Evolutionary conservation across 371 early-diverging fungal species (phyloP), one percentile per base, ranked within the genome.

Genomic region (Thermomucor indicae-seudaticae): DNA sequence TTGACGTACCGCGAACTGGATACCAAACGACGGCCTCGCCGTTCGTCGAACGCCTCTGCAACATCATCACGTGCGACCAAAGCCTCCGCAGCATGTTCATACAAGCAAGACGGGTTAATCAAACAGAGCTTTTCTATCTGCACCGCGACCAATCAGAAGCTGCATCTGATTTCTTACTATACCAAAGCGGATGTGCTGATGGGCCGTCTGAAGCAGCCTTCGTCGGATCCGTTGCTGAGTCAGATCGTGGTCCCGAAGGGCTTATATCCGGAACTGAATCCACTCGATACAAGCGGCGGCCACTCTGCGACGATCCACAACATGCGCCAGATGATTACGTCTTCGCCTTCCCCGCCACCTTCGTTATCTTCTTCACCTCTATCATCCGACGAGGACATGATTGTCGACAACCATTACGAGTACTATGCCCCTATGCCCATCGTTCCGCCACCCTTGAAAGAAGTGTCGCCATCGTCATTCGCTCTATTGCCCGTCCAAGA

Each of bases 141-240:
- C 49, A 92, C 91, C 2, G 74, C 81, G 43, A 82, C 82, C 40
- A 84, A 86, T 58, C 84, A 85, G 60, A 90, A 87, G 64, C 65
- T 91, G 42, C 93, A 92, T 47, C 78, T 93, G 24, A 92, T 93
- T 55, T 91, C 88, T 24, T 93, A 93, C 62, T 93, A 89, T 58
- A 81, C 84, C 39, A 84, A 84, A 55, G 80, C 83, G 12, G 90
- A 92, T 60, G 74, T 90, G 11, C 53, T 76, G 27, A 53, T 67
- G 25, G 81, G 72, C 1, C 70, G 70, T 23, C 51, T 85, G 22
- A 64, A 66, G 46, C 78, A 75, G 4, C 85, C 85, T 11, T 58
- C 69, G 1, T 41, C 55, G 12, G 85, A 85, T 47, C 70, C 78
- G n/a, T 46, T 58, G 19, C 58, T 85, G 10, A 62, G 62, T 35